Evolutionary conservation across 2,329 filamentous ascomycete species (phyloP), one percentile per base, ranked within the genome.

Genomic region (Colletotrichum tropicicola): DNA sequence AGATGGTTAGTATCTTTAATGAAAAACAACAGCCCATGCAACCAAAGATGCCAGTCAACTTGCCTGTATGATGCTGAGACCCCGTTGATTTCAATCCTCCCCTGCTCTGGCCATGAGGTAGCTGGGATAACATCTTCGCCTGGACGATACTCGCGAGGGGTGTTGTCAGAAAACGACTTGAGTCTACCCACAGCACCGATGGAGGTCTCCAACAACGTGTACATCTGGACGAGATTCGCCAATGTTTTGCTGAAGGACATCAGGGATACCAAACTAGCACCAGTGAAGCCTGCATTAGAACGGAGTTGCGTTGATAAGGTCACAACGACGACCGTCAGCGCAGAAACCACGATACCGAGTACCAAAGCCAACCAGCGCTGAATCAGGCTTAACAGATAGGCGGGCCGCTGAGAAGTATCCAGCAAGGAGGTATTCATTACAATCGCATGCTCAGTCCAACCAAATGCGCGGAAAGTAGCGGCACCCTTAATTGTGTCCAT

Each of bases 281-380:
- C 80, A 1, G 77, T 75, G 47, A 81, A 77, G 0, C 75, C 78
- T 1, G 75, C 70, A 43, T 72, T 76, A 5, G 73, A 71, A 5
- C 72, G 72, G 15, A 80, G 68, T 61, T 79, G 77, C 0, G 85
- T 85, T 0, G 83, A 45, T 10, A 45, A 15, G 2, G 80, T 72
- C 2, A 87, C 79, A 0, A 88, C 71, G 2, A 84, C 65, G 1
- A 83, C 66, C 0, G 83, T 73, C 1, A 84, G 82, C n/a, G 87
- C 73, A 2, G 76, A 75, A 0, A 87, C 82, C 0, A 87, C 70
- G 5, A 87, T 68, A 51, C 84, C 78, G 1, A 89, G 74, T 0
- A 82, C 79, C 0, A 89, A 76, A 0, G 72, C 78, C 0, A 89
- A 78, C 87, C 87, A 90, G 49, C 82, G 80, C 70, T 90, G 87